Base-by-base conservation (phyloP, 352 stramenopile species). In the Peronospora farinosa region DNA sequence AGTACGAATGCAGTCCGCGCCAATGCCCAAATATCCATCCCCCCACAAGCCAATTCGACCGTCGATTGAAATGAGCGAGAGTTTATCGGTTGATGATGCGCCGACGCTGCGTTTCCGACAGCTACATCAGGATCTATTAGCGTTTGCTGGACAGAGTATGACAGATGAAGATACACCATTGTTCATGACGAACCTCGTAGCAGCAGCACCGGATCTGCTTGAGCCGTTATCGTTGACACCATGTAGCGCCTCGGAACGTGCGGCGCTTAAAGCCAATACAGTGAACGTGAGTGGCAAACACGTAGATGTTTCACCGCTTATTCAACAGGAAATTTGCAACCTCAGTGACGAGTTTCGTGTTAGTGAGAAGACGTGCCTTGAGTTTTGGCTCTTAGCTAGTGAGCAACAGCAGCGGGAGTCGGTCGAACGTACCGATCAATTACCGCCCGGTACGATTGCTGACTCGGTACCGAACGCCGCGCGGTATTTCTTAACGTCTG, bases 371-470 rank as follows among this genome's bases (percentile, higher is more conserved):
- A 65, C 57, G 21, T 87, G 78, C 62, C 74, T 90, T 21, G 70
- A 86, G 56, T 71, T 86, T 19, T 92, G 82, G 82, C 70, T 88
- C 40, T 43, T 90, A 47, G 82, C 82, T 4, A 92, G 82, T 44
- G 77, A 92, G 35, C 60, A 68, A 30, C 53, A 68, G 38, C 76
- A 74, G 46, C 79, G 82, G 38, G 73, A 84, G 44, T 81, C 72
- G 60, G 65, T 92, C 40, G 78, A 88, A 47, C 77, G 75, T 23
- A 66, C 78, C 23, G 80, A 92, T 57, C 78, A 86, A 39, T 51
- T 90, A 30, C 60, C 65, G 2, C 40, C 47, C 0, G 59, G 63
- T 25, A 56, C 70, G 0, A 72, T 89, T 33, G 51, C 71, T 11
- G 60, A 67, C 31, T 80, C 75, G 21, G 84, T 92, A 23, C 74